Percentiles rank a stretch among this genome's conserved stretches.
These are phyloP conservation scores for Hypoxylon sp. DNA, from an alignment of 2,329 filamentous ascomycete genomes.

Conservation along the genomic window DNA sequence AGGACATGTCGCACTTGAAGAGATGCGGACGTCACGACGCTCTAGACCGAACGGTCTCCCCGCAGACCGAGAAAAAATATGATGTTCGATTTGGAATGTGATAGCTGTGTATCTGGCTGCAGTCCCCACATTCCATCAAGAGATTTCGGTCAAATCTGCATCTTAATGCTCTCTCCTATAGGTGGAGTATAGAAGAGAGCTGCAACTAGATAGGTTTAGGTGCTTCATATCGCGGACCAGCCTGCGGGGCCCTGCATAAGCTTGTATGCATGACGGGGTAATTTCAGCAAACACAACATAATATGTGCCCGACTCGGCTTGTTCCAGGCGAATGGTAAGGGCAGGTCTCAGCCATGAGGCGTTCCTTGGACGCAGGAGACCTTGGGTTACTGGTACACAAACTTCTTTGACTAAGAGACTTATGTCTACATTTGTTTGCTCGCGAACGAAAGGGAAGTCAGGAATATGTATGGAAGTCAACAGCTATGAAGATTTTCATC, in stretches of 20 bases:
- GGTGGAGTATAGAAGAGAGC: slow-evolving; percentile 13
- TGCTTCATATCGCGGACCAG: slow-evolving; percentile 9
- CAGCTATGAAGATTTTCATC: not conserved
- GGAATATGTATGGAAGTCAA: not conserved
- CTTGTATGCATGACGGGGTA: not conserved
- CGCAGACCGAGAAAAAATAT: not conserved
- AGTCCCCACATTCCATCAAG: not conserved
- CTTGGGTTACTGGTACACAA: not conserved
- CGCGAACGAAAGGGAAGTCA: not conserved
- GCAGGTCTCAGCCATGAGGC: not conserved
- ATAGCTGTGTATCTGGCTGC: not conserved
- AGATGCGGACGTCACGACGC: not conserved
- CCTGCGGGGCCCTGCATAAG: slow-evolving; percentile 19
- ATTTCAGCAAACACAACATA: slow-evolving; percentile 16
- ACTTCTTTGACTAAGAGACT: not conserved
- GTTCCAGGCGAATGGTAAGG: not conserved
- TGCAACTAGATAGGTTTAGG: slow-evolving; percentile 4
- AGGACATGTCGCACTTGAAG: not conserved
- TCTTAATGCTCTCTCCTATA: not conserved
- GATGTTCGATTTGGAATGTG: not conserved
- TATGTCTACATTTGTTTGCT: too few relatives aligned
- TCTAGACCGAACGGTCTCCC: not conserved
- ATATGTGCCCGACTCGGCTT: not conserved
- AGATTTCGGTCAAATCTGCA: not conserved
- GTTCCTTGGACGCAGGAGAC: not conserved